Evolutionary conservation across 306 rosid genomes (phyloP), one percentile per base, ranked within the genome.

Genomic region (Lablab purpureus): DNA sequence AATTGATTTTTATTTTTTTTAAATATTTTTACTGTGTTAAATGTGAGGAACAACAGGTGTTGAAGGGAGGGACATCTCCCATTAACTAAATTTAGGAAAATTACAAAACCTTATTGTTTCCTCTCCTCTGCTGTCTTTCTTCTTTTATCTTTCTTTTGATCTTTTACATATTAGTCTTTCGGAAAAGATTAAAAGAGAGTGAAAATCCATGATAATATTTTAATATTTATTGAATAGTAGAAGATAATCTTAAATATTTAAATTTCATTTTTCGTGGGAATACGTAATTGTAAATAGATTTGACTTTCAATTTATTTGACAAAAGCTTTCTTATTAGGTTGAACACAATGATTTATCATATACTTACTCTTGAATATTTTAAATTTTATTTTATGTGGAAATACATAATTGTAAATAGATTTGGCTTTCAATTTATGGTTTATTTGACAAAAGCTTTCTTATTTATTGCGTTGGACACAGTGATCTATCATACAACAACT

Each of bases 401-500:
- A 28, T 19, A 52, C 17, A 19, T 37, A 37, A n/a, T 37, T 63
- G 54, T 27, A 37, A 52, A 50, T 54, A 54, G n/a, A 6, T 54
- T 56, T 21, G 18, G 32, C 30, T 55, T 77, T 49, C 75, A 56
- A 43, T 56, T 80, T 75, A 50, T 47, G 49, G 45, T 69, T 77
- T 59, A 50, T 69, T 76, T 81, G 81, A 75, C 66, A 52, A 64
- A 74, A 46, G 18, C 60, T 62, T 47, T 19, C 68, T 62, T 62
- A 3, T 34, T 62, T 62, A 3, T 34, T 30, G 21, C 86, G 75
- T 60, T 85, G 76, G 70, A 54, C 18, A 37, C 90, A 92, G 97
- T 70, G 95, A 92, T 85, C 93, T 92, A 71, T 90, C 97, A 0
- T 92, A 89, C 90, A 92, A 92, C 87, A 90, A 90, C 88, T 86